Evolutionary conservation across 179 eudicot genomes (phyloP).

Genomic region (Gypsophila paniculata): DNA sequence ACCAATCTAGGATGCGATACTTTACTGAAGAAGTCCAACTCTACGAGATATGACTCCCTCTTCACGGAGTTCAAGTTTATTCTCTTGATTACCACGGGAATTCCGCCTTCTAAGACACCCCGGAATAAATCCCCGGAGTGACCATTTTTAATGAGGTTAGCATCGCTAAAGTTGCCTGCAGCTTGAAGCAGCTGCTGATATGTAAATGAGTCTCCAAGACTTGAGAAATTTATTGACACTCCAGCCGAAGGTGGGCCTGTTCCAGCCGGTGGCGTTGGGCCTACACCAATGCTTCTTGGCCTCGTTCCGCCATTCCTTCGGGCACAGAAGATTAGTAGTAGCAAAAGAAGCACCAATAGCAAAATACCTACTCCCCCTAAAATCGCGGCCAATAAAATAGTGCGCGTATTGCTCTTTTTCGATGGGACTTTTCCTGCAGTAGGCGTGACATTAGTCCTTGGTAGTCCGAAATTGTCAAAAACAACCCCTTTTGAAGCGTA

Average conservation of each 20-base stretch:
- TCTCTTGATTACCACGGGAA: slow-evolving; percentile 59
- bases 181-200: slow-evolving; percentile 78
- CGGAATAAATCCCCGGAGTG: slow-evolving; percentile 67
- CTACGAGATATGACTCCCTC: slow-evolving; percentile 50
- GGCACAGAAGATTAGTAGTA: slow-evolving; percentile 38
- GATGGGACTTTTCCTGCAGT: slow-evolving; percentile 19
- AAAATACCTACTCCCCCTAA: slow-evolving; percentile 66
- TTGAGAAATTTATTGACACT: slow-evolving; percentile 38
- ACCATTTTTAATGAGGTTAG: slow-evolving; percentile 64
- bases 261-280: slow-evolving; percentile 54
- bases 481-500: slow-evolving; percentile 48
- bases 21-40: slow-evolving; percentile 64
- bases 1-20: slow-evolving; percentile 58
- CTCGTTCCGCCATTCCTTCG: slow-evolving; percentile 45
- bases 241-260: slow-evolving; percentile 51
- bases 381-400: slow-evolving; percentile 55
- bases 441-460: slow-evolving; percentile 28
- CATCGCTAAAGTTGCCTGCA: slow-evolving; percentile 48
- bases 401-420: slow-evolving; percentile 33
- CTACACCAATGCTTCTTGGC: slow-evolving; percentile 56
- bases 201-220: slow-evolving; percentile 59
- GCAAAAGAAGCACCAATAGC: slow-evolving; percentile 41
- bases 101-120: slow-evolving; percentile 61
- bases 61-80: slow-evolving; percentile 43
- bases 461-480: slow-evolving; percentile 71